phyloP scores from a whole-genome alignment of 1,284 basidiomycete species.

The Tranzscheliella williamsii region DNA sequence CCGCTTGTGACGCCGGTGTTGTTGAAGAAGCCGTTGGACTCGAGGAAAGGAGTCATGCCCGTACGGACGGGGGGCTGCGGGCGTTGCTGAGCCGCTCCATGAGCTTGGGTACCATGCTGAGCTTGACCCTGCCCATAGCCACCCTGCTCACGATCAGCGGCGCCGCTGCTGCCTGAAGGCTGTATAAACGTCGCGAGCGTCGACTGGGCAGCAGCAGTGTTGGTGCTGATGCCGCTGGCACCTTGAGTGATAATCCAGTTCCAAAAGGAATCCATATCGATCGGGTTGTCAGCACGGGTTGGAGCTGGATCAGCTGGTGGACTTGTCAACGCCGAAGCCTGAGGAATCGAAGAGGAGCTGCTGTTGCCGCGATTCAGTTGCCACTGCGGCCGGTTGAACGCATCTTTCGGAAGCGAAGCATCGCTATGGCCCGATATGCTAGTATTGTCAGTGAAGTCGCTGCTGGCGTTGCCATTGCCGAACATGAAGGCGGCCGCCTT shows the following conservation, averaged over 20 bases:
- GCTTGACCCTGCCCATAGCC: not conserved
- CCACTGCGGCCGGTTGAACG: slow-evolving; percentile 25
- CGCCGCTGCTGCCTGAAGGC: not conserved
- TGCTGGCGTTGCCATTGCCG: slow-evolving; percentile 8
- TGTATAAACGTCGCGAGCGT: slow-evolving; percentile 10
- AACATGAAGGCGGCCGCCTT: slow-evolving; percentile 11
- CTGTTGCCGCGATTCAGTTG: slow-evolving; percentile 6
- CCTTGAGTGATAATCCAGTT: slow-evolving; percentile 52
- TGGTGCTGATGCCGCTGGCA: slow-evolving; percentile 24
- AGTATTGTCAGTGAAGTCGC: slow-evolving; percentile 24
- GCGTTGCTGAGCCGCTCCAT: slow-evolving; percentile 11
- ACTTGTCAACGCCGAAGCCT: slow-evolving; percentile 6
- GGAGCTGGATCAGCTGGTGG: slow-evolving; percentile 6
- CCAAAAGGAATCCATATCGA: slow-evolving; percentile 49
- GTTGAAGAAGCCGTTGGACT: slow-evolving; percentile 26
- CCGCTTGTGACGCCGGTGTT: not conserved
- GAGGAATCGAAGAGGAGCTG: not conserved
- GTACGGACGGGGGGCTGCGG: slow-evolving; percentile 6
- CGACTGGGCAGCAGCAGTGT: not conserved
- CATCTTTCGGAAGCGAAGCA: slow-evolving; percentile 22
- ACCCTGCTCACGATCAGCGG: not conserved
- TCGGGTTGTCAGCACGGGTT: slow-evolving; percentile 6
- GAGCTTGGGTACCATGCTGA: not conserved
- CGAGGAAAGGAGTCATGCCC: slow-evolving; percentile 29
- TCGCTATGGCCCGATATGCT: slow-evolving; percentile 30